A percentile compares a stretch with the other conserved stretches of the same genome.
Evolutionary conservation across 495 filamentous ascomycete genomes (phyloP).

Genomic region (Eremomyces bilateralis): DNA sequence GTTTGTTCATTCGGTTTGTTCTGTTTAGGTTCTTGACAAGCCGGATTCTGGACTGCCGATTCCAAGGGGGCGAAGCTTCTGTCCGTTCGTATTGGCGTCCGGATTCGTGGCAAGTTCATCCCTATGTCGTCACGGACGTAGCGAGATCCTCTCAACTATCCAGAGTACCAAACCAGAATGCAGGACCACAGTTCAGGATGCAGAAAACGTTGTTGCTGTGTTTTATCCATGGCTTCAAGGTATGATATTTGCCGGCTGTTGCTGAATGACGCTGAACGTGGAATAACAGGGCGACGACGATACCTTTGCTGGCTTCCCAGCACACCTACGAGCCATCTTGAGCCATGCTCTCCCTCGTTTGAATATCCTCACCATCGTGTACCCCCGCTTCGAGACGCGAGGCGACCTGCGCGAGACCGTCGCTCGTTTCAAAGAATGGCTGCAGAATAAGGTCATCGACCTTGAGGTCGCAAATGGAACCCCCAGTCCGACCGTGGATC

Average conservation of each 20-base stretch:
- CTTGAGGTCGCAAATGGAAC: slow-evolving; percentile 70
- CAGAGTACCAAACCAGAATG: too few species aligned
- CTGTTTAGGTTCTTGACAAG: too few species aligned
- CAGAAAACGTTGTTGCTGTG: slow-evolving; percentile 76
- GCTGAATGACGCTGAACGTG: neutral
- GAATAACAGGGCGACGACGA: slow-evolving; percentile 52
- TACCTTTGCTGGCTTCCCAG: slow-evolving; percentile 64
- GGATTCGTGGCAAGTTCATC: too few species aligned
- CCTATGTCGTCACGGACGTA: too few species aligned
- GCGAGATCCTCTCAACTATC: too few species aligned
- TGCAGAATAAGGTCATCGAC: slow-evolving; percentile 82
- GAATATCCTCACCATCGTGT: slow-evolving; percentile 45
- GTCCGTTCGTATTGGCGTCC: too few species aligned
- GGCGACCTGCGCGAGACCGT: slow-evolving; percentile 73
- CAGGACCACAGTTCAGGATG: slow-evolving; percentile 30
- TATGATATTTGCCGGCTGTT: slow-evolving; percentile 21
- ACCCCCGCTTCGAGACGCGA: slow-evolving; percentile 81
- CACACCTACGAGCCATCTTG: slow-evolving; percentile 48
- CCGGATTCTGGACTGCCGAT: too few species aligned
- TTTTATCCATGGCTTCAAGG: slow-evolving; percentile 98
- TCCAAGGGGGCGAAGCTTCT: too few species aligned
- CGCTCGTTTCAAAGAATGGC: slow-evolving; percentile 67
- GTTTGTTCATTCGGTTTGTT: too few species aligned
- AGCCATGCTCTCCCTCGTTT: slow-evolving; percentile 52
- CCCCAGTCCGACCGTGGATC: slow-evolving; percentile 70